Conservation (phyloP, 2,329 filamentous ascomycete species). For the Arthrinium puccinioides region DNA sequence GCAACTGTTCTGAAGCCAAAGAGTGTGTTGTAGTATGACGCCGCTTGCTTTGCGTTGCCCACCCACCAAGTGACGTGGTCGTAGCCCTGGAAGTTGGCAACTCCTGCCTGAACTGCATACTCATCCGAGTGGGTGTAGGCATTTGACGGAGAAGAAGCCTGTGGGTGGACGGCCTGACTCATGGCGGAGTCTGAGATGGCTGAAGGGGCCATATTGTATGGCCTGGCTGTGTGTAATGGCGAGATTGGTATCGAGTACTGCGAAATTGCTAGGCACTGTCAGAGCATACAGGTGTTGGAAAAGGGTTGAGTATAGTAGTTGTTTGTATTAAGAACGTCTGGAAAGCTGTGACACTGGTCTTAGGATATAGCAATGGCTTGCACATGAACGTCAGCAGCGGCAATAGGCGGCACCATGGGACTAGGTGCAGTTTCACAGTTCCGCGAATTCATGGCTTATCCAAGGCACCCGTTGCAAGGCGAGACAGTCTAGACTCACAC, state of each 20-base stretch:
- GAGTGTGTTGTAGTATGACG: conserved; percentile 77
- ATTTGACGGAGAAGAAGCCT: neutral
- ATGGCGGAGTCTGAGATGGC: conserved; percentile 44
- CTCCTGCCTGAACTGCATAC: conserved; percentile 43
- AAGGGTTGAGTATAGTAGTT: neutral
- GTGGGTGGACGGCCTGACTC: conserved; percentile 32
- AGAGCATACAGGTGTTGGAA: neutral
- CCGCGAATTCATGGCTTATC: neutral
- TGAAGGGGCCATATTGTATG: conserved; percentile 47
- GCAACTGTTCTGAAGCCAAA: conserved; percentile 81
- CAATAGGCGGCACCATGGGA: no score
- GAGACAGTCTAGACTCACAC: neutral
- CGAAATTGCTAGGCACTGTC: no score
- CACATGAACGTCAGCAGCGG: no score
- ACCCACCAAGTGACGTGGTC: conserved; percentile 96
- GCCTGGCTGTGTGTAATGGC: conserved; percentile 16
- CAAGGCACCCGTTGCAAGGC: neutral
- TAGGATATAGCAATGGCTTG: no score
- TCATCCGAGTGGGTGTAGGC: conserved; percentile 35
- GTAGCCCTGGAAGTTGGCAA: conserved; percentile 68
- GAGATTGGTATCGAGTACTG: no score
- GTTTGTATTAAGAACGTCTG: no score
- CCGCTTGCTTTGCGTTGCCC: conserved; percentile 92
- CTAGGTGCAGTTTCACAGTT: no score
- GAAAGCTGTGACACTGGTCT: no score